Base-by-base conservation (phyloP, 768 basidiomycete genomes). In the Mycena sanguinolenta region DNA sequence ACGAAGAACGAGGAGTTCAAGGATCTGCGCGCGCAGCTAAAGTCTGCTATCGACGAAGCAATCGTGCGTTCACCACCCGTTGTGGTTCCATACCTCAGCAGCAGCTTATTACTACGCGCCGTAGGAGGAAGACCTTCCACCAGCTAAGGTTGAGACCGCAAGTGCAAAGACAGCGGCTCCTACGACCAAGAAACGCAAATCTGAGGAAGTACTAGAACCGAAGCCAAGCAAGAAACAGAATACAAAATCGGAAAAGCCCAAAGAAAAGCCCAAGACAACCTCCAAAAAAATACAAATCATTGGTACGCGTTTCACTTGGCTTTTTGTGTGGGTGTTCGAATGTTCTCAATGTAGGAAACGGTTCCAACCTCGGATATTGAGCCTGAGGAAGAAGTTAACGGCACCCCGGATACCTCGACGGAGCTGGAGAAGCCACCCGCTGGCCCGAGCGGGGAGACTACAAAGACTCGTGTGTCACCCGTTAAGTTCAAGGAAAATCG, bases 1-100 rank as follows among this genome's bases (percentile, higher is more conserved):
- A 73, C 68, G n/a, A n/a, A n/a, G n/a, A n/a, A n/a, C 30, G 75
- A 79, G 23, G 79, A 84, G 57, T 88, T 85, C 78, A 92, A 85
- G 75, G 66, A 73, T 19, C 75, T 81, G 23, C 49, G 49, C 23
- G 49, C 49, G 23, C 9, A 23, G 3, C 75, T 93, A 28, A 90
- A 88, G 71, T 69, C 75, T 13, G 83, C 82, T 4, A 58, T 73
- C 3, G n/a, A 12, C 14, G 30, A 30, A 16, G 63, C 53, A 34
- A n/a, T 53, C 21, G 67, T 61, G 28, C 49, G 69, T 63, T 28
- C n/a, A 25, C 46, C 44, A n/a, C 44, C 42, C 49, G 21, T 49
- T 34, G 32, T 39, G 27, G 36, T 42, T 70, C 34, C 17, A 30
- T 14, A 27, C 42, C 7, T 32, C 9, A 9, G 34, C 61, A n/a